Conservation (phyloP, 2,329 filamentous ascomycete genomes). For the Colletotrichum karsti region DNA sequence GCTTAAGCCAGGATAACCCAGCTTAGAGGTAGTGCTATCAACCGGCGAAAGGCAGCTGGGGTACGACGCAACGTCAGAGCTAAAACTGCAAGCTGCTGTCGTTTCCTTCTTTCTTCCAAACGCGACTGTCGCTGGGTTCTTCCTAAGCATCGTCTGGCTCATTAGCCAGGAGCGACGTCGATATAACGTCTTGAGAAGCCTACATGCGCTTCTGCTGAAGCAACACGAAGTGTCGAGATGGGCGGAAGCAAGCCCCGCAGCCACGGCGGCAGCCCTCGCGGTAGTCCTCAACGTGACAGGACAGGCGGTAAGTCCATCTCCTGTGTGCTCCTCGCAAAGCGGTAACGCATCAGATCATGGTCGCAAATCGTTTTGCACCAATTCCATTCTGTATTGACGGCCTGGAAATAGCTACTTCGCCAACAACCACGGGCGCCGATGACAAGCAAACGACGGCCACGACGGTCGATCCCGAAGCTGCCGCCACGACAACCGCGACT, state of each 20-base stretch:
- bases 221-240: neutral
- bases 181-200: neutral
- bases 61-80: neutral
- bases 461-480: neutral
- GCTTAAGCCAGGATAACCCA: neutral
- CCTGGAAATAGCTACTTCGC: neutral
- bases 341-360: no score
- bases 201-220: neutral
- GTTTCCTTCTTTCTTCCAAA: neutral
- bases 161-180: neutral
- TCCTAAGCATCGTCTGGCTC: neutral
- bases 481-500: neutral
- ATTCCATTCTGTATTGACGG: no score
- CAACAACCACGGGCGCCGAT: neutral
- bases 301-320: neutral
- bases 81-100: neutral
- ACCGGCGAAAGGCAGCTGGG: neutral
- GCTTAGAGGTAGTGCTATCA: neutral
- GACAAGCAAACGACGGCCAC: neutral
- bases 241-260: neutral
- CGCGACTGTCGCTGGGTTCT: neutral
- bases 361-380: no score
- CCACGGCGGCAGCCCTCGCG: neutral
- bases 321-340: neutral
- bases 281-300: neutral